Evolutionary conservation across 305 asterid genomes (phyloP).

Genomic region (Fraxinus dipetala): DNA sequence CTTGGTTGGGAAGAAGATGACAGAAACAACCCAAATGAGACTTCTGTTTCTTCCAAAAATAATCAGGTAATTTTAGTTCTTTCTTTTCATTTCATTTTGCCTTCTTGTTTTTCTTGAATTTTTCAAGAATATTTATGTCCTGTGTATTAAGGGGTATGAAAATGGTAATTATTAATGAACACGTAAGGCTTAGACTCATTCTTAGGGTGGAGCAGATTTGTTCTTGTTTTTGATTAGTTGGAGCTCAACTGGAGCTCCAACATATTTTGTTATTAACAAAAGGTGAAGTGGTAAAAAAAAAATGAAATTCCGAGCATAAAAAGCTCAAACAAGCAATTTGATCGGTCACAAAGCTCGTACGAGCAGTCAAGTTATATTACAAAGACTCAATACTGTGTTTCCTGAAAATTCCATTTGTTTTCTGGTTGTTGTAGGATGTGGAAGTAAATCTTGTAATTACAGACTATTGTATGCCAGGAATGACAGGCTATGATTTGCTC

Average conservation of each 20-base stretch:
- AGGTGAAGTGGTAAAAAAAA: not conserved
- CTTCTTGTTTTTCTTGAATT: not conserved
- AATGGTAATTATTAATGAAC: not conserved
- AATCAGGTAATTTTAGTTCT: constrained; percentile 35
- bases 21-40: constrained; percentile 32
- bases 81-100: not conserved
- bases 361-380: not conserved
- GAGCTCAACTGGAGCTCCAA: not conserved
- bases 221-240: not conserved
- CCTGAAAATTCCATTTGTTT: not conserved
- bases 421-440: constrained; percentile 32
- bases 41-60: constrained; percentile 38
- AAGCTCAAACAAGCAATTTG: not conserved
- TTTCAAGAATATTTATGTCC: not conserved
- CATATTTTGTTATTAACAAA: not conserved
- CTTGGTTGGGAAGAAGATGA: constrained; percentile 50
- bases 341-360: not conserved
- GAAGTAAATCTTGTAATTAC: constrained; percentile 80
- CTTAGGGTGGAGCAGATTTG: not conserved
- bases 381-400: not conserved
- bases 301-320: not conserved
- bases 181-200: not conserved
- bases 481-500: constrained; percentile 94
- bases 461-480: constrained; percentile 92
- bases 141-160: not conserved